Conservation (phyloP, 805 yeast species). For the Kodamaea kaohsiungensis region DNA sequence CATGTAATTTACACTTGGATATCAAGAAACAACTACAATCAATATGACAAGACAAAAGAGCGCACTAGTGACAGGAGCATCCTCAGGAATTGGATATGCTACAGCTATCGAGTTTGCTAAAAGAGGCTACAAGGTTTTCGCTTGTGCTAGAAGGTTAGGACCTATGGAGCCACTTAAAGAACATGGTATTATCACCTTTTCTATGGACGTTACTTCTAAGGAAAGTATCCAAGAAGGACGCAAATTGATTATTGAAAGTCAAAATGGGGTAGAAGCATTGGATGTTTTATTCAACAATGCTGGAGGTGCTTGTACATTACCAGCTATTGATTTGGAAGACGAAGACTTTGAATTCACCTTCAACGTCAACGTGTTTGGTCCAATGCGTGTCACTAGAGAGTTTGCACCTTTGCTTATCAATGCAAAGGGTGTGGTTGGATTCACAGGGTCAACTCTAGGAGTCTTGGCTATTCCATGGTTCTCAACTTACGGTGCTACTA, state of each 20-base stretch:
- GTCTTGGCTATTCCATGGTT: conserved; percentile 69
- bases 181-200: conserved; percentile 47
- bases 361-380: conserved; percentile 71
- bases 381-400: conserved; percentile 62
- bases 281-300: conserved; percentile 76
- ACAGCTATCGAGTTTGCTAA: conserved; percentile 50
- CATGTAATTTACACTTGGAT: neutral
- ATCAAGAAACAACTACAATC: neutral
- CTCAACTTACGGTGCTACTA: conserved; percentile 63
- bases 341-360: conserved; percentile 52
- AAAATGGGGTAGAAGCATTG: conserved; percentile 46
- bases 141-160: conserved; percentile 69
- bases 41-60: conserved; percentile 7
- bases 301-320: conserved; percentile 71
- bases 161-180: conserved; percentile 54
- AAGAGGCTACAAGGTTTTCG: conserved; percentile 62
- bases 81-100: conserved; percentile 57
- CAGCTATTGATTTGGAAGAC: conserved; percentile 67
- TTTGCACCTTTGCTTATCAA: conserved; percentile 56
- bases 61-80: conserved; percentile 51
- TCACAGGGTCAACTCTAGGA: conserved; percentile 76
- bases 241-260: conserved; percentile 34
- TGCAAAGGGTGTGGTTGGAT: conserved; percentile 67
- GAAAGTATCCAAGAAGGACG: conserved; percentile 50
- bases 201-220: conserved; percentile 57